A percentile compares a stretch with the other conserved stretches of the same genome.
These are phyloP conservation scores for Penicillium silybi DNA, from an alignment of 495 filamentous ascomycete species.

Conservation along the genomic window DNA sequence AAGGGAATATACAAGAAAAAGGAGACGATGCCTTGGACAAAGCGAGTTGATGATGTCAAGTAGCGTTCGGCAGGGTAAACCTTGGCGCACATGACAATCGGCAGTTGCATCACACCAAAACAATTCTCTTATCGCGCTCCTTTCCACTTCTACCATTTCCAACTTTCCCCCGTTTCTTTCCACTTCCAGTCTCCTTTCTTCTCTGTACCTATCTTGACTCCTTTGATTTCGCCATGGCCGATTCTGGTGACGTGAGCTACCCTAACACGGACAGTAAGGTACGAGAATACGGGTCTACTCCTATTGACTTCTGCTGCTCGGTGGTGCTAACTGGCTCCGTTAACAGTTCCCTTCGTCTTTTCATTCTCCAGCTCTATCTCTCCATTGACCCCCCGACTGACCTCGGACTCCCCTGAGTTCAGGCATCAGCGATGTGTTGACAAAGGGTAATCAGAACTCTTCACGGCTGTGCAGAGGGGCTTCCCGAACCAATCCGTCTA, in stretches of 20 bases:
- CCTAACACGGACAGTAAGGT: slow-evolving; percentile 46
- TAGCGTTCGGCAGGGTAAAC: slow-evolving; percentile 6
- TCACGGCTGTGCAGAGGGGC: neutral
- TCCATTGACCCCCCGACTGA: slow-evolving; percentile 18
- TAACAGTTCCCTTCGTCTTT: slow-evolving; percentile 6
- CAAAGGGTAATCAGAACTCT: slow-evolving; percentile 28
- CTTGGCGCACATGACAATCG: slow-evolving; percentile 22
- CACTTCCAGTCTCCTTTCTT: neutral
- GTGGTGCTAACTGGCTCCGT: slow-evolving; percentile 11
- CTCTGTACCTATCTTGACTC: neutral
- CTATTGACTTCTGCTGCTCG: slow-evolving; percentile 2
- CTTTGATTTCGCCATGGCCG: slow-evolving; percentile 20
- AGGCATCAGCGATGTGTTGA: slow-evolving; percentile 26
- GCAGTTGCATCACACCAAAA: slow-evolving; percentile 20
- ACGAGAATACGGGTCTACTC: no score
- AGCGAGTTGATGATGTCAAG: slow-evolving; percentile 16
- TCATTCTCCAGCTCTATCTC: neutral
- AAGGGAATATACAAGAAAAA: neutral
- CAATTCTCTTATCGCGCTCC: slow-evolving; percentile 17
- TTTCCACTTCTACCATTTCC: slow-evolving; percentile 10
- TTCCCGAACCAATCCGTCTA: slow-evolving; percentile 26
- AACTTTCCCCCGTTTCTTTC: neutral
- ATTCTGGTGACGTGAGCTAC: slow-evolving; percentile 40
- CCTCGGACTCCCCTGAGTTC: slow-evolving; percentile 9
- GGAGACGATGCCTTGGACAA: neutral